phyloP scores from a whole-genome alignment of 2,329 filamentous ascomycete genomes.

The Exophiala aquamarina region DNA sequence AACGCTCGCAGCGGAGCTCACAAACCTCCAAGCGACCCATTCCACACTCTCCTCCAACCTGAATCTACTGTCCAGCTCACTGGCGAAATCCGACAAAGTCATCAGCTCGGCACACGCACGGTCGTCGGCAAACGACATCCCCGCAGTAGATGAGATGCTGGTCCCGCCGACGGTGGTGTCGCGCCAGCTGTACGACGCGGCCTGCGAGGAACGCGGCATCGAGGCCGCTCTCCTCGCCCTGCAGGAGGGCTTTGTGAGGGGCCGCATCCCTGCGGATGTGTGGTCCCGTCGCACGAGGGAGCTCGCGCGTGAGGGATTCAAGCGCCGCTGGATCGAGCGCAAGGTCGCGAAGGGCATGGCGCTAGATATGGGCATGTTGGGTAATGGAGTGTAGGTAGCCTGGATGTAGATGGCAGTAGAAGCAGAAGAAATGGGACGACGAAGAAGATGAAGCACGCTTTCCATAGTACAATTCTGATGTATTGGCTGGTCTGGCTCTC shows the following conservation, averaged over 20 bases:
- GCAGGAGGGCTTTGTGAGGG: conserved; percentile 45
- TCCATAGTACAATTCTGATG: no score
- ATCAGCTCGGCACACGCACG: conserved; percentile 71
- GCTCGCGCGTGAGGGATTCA: conserved; percentile 48
- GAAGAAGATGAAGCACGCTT: no score
- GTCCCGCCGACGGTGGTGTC: conserved; percentile 93
- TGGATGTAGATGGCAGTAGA: no score
- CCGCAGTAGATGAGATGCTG: conserved; percentile 83
- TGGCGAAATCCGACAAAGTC: conserved; percentile 74
- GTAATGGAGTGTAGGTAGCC: no score
- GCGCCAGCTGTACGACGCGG: conserved; percentile 85
- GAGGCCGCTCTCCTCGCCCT: conserved; percentile 78
- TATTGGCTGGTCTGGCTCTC: no score
- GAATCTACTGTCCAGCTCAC: conserved; percentile 71
- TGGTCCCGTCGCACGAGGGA: conserved; percentile 49
- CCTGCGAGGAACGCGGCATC: conserved; percentile 83
- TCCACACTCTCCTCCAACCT: conserved; percentile 74
- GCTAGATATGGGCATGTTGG: conserved; percentile 31
- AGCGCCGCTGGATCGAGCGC: conserved; percentile 45
- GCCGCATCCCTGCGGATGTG: conserved; percentile 45
- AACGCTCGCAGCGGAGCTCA: conserved; percentile 71
- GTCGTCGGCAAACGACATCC: conserved; percentile 51
- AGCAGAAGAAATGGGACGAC: no score
- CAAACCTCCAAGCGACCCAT: conserved; percentile 69
- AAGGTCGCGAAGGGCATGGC: conserved; percentile 50